Evolutionary conservation across 2,329 filamentous ascomycete genomes (phyloP).

Genomic region (Colletotrichum tofieldiae): DNA sequence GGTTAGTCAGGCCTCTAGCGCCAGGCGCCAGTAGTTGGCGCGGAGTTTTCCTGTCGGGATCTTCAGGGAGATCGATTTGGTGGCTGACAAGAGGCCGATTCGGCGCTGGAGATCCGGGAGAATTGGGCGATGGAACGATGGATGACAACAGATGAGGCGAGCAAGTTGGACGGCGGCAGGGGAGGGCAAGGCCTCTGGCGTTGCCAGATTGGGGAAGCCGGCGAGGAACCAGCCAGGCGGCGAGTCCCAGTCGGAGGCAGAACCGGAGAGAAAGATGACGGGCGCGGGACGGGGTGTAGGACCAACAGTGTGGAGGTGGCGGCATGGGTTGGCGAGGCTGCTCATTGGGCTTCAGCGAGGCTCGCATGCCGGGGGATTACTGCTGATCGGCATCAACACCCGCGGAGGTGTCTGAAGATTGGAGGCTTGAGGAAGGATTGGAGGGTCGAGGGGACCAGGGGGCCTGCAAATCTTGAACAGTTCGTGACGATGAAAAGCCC

Average conservation of each 20-base stretch:
- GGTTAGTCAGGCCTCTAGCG: constrained; percentile 32
- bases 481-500: neutral
- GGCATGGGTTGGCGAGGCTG: constrained; percentile 13
- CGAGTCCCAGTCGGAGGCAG: neutral
- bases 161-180: constrained; percentile 3
- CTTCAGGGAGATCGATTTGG: constrained; percentile 9
- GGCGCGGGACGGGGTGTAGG: constrained; percentile 2
- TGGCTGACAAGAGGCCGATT: constrained; percentile 30
- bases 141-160: constrained; percentile 30
- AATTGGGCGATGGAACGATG: constrained; percentile 3
- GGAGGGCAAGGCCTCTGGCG: constrained; percentile 5
- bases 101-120: constrained; percentile 22
- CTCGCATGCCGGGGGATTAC: constrained; percentile 11
- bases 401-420: neutral
- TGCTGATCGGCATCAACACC: constrained; percentile 24
- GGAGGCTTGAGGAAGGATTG: neutral
- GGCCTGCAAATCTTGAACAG: constrained; percentile 6
- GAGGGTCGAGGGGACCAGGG: neutral
- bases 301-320: constrained; percentile 22
- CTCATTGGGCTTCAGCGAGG: constrained; percentile 25
- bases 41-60: constrained; percentile 6
- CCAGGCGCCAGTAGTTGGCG: constrained; percentile 12
- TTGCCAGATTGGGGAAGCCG: constrained; percentile 10
- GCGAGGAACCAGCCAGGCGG: constrained; percentile 14
- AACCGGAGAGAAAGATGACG: neutral